Percentiles rank a stretch among this genome's conserved stretches.
Evolutionary conservation across 305 asterid genomes (phyloP).

Genomic region (Fraxinus baroniana): DNA sequence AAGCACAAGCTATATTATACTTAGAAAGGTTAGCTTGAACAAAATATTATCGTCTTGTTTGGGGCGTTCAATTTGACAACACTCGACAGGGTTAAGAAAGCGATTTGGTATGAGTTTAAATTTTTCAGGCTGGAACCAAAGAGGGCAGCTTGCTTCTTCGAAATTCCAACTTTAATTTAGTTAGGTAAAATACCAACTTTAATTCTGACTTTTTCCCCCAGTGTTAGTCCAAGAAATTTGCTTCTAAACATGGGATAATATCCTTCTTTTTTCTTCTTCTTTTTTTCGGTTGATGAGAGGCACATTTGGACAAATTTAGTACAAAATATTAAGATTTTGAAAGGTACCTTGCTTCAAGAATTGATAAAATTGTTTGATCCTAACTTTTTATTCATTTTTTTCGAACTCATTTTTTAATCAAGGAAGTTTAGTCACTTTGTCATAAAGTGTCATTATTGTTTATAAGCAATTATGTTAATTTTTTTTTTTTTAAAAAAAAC

Average conservation of each 20-base stretch:
- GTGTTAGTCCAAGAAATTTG: neutral
- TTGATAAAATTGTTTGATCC: neutral
- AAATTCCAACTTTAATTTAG: conserved; percentile 20
- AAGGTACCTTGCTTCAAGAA: neutral
- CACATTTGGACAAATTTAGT: neutral
- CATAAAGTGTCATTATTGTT: no score
- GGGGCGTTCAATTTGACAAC: neutral
- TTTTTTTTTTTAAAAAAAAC: no score
- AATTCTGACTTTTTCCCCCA: conserved; percentile 28
- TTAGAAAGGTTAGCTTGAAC: conserved; percentile 1
- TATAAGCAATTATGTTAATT: no score
- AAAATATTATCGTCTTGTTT: neutral
- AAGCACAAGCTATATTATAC: neutral
- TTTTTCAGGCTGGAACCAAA: conserved; percentile 12
- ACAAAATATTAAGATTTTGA: neutral
- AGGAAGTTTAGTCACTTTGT: no score
- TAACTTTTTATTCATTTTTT: no score
- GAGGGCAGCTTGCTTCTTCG: conserved; percentile 29
- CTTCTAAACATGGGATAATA: neutral
- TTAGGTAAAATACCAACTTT: conserved; percentile 33
- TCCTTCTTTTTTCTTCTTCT: neutral
- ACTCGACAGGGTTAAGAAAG: neutral
- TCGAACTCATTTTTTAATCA: neutral
- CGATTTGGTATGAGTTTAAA: neutral
- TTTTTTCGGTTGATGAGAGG: neutral